Evolutionary conservation across 2,329 filamentous ascomycete species (phyloP), one percentile per base, ranked within the genome.

Genomic region (Dothideomycetidae sp.): DNA sequence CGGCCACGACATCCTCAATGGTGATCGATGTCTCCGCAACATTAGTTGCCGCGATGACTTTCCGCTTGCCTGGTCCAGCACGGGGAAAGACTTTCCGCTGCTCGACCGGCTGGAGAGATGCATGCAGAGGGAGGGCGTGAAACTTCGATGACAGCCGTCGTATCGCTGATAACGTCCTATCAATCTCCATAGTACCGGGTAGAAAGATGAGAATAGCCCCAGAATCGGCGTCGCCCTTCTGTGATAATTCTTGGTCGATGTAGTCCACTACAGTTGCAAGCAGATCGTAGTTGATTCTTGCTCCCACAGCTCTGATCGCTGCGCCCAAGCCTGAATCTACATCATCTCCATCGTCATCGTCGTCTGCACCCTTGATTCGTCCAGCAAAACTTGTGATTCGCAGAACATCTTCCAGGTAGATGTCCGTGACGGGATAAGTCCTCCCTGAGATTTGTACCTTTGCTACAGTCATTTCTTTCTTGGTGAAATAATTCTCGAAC

Each of bases 1-100:
- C 90, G 2, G 83, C 88, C 2, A 96, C 81, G 37, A 98, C 82
- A 53, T 98, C 90, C 53, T 94, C 86, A 42, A 98, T 98, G 0
- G 90, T 98, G 55, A 98, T 96, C 2, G 90, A 96, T 0, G 90
- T 98, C 57, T 98, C 90, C 2, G 90, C 90, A 2, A 98, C 88
- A 51, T 98, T 98, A 31, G 90, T 98, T 1, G 90, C 83, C 5
- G 88, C 82, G 21, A 98, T 81, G 10, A 98, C 74, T 59, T 98
- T 98, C 23, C 90, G 72, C 59, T 83, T 86, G 0, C 85, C 85
- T 2, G 63, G 56, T 0, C 88, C 86, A 3, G 90, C 63, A 10
- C 68, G 67, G 17, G 73, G 68, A 54, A 98, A 98, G 1, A 98
- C 90, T 15, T 75, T 72, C 43, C 81, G 79, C 57, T 98, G 90